phyloP scores from a whole-genome alignment of 192 early-diverging fungal genomes.

The Mortierella alpina region DNA sequence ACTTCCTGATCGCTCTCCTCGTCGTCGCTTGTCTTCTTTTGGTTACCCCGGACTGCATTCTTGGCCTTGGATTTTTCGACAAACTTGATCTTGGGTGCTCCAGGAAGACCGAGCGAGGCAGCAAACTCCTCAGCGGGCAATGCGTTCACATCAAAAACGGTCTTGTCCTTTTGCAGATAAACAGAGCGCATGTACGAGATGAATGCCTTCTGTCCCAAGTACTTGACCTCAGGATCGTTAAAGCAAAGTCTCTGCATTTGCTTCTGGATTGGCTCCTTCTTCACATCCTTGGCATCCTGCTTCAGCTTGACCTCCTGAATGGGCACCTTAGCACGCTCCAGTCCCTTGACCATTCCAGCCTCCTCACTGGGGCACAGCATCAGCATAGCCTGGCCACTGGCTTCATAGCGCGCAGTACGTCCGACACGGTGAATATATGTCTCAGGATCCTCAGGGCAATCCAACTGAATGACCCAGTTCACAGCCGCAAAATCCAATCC shows the following conservation, averaged over 20 bases:
- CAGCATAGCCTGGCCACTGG: constrained; percentile 87
- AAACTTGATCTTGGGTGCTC: constrained; percentile 95
- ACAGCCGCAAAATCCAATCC: constrained; percentile 98
- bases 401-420: constrained; percentile 94
- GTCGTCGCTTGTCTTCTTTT: constrained; percentile 57
- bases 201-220: constrained; percentile 96
- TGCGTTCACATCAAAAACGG: constrained; percentile 86
- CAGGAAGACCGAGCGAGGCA: constrained; percentile 90
- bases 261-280: constrained; percentile 80
- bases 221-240: constrained; percentile 94
- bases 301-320: constrained; percentile 92
- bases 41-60: constrained; percentile 73
- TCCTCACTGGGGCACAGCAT: constrained; percentile 91
- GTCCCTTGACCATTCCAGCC: constrained; percentile 79
- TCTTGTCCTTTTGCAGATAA: constrained; percentile 91
- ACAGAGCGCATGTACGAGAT: constrained; percentile 95
- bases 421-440: constrained; percentile 99
- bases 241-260: constrained; percentile 94
- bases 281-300: constrained; percentile 66
- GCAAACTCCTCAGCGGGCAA: constrained; percentile 92
- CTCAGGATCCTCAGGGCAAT: constrained; percentile 95
- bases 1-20: constrained; percentile 43
- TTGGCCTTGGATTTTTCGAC: constrained; percentile 73
- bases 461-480: constrained; percentile 98
- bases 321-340: constrained; percentile 83